Evolutionary conservation across 345 rosid species (phyloP).

Genomic region (Noccaea bulbosa): DNA sequence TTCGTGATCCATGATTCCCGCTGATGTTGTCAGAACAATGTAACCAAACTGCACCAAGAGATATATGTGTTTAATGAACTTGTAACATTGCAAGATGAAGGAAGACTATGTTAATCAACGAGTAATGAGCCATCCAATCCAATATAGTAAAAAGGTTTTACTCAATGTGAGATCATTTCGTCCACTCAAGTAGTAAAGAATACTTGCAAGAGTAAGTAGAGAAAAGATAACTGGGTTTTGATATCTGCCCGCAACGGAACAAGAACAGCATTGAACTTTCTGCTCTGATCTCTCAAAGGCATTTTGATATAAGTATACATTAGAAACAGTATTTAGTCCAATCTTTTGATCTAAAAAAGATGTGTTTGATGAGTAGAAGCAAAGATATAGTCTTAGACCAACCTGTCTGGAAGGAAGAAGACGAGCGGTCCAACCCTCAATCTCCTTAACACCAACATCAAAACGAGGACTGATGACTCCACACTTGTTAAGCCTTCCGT

Average conservation of each 20-base stretch:
- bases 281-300: slow-evolving; percentile 56
- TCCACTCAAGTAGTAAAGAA: neutral
- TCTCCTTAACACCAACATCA: slow-evolving; percentile 58
- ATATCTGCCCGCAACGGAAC: slow-evolving; percentile 55
- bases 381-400: neutral
- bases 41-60: slow-evolving; percentile 65
- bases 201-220: slow-evolving; percentile 16
- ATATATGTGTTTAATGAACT: neutral
- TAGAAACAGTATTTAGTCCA: neutral
- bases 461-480: slow-evolving; percentile 51
- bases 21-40: slow-evolving; percentile 81
- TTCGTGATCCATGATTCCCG: slow-evolving; percentile 91
- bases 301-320: neutral
- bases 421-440: slow-evolving; percentile 62
- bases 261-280: slow-evolving; percentile 26
- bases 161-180: slow-evolving; percentile 28
- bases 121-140: no score
- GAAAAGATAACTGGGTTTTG: slow-evolving; percentile 19
- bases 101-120: neutral
- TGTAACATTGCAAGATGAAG: neutral
- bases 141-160: neutral
- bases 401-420: slow-evolving; percentile 64
- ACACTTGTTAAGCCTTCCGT: slow-evolving; percentile 40
- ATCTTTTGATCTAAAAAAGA: neutral
- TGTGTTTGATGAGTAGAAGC: neutral